These are phyloP conservation scores for Aspergillus carlsbadensis DNA, from an alignment of 495 filamentous ascomycete genomes.

Conservation along the genomic window DNA sequence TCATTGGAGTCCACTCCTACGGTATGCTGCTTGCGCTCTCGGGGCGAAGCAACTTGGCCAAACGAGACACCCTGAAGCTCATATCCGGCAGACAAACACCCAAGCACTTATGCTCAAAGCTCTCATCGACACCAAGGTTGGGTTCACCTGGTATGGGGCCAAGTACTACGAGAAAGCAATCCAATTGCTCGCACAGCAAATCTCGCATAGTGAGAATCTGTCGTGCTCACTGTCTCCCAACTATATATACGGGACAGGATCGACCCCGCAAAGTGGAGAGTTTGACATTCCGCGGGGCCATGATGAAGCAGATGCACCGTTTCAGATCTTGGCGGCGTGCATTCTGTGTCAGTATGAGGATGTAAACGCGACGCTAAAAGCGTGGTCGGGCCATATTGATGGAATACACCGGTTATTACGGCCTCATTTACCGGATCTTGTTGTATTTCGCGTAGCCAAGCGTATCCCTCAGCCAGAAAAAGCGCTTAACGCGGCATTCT, in stretches of 20 bases:
- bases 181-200: constrained; percentile 17
- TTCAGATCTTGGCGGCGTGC: constrained; percentile 18
- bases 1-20: constrained; percentile 12
- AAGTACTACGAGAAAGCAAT: constrained; percentile 30
- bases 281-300: neutral
- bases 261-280: neutral
- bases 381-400: constrained; percentile 22
- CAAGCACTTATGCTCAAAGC: constrained; percentile 6
- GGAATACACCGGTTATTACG: constrained; percentile 19
- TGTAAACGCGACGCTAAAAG: constrained; percentile 18
- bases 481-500: constrained; percentile 18
- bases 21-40: constrained; percentile 23
- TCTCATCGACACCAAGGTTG: constrained; percentile 11
- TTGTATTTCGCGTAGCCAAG: neutral
- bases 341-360: constrained; percentile 25
- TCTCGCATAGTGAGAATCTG: constrained; percentile 7
- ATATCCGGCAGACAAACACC: constrained; percentile 6
- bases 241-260: constrained; percentile 11
- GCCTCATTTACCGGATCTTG: constrained; percentile 3
- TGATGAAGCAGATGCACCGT: constrained; percentile 1
- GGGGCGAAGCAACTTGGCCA: constrained; percentile 26
- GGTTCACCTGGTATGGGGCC: constrained; percentile 26
- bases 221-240: constrained; percentile 11
- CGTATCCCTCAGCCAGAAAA: constrained; percentile 8
- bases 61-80: constrained; percentile 10